These are phyloP conservation scores for Babjeviella inositovora DNA, from an alignment of 805 yeast species.

Conservation along the genomic window DNA sequence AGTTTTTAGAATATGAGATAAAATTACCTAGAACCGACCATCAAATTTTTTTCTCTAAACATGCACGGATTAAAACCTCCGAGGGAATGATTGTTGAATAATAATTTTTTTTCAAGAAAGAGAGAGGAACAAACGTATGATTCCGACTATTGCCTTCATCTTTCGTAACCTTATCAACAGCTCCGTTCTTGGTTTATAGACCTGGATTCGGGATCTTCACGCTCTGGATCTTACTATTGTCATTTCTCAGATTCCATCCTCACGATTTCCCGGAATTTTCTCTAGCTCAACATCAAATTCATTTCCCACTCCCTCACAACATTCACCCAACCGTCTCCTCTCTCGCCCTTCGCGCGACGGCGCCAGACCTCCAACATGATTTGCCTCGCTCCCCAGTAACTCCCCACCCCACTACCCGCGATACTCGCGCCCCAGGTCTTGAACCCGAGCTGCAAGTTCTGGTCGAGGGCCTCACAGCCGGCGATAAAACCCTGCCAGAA, in stretches of 20 bases:
- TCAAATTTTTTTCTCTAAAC: no score
- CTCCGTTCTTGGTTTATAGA: no score
- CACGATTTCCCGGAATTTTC: neutral
- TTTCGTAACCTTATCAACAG: no score
- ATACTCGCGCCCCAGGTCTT: slow-evolving; percentile 61
- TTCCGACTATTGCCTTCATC: no score
- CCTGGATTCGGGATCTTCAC: no score
- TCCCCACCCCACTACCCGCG: slow-evolving; percentile 46
- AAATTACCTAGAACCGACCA: no score
- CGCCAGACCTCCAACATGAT: slow-evolving; percentile 82
- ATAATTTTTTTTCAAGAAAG: no score
- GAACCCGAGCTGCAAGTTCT: slow-evolving; percentile 44
- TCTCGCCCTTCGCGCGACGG: slow-evolving; percentile 42
- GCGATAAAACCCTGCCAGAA: slow-evolving; percentile 87
- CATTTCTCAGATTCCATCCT: neutral
- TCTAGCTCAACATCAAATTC: slow-evolving; percentile 53
- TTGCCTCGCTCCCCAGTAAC: slow-evolving; percentile 77
- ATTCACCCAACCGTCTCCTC: slow-evolving; percentile 59
- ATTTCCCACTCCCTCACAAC: slow-evolving; percentile 76
- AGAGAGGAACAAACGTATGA: no score
- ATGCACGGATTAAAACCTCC: no score
- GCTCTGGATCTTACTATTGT: no score
- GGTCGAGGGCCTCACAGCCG: slow-evolving; percentile 61
- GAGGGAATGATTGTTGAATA: no score
- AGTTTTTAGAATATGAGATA: no score